Base-by-base conservation (phyloP, 805 yeast genomes). In the Lipomyces yamadae region DNA sequence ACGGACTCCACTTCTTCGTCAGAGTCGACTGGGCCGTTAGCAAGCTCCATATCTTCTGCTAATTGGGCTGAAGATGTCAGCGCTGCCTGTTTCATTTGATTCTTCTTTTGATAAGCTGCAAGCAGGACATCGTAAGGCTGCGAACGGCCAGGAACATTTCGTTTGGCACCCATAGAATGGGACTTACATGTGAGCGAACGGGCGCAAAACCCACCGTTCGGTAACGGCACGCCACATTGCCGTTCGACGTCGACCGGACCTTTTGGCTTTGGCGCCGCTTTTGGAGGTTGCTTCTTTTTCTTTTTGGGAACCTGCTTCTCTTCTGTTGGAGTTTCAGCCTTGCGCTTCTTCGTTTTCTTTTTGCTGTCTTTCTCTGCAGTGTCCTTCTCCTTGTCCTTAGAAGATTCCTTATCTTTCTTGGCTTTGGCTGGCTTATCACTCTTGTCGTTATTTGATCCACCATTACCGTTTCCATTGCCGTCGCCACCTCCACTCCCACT, bases 111-210 rank as follows among this genome's bases (percentile, higher is more conserved):
- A 75, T 94, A 93, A 18, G 92, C 93, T 29, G 93, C 92, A 64
- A 95, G 81, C 62, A 95, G 81, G 35, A 86, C 87, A 77, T 95
- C 99, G 78, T 92, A 95, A 0, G 97, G 92, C 6, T 95, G 93
- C 45, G 96, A 88, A 73, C 99, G 84, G 10, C 99, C 99, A 18
- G 86, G 87, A 29, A 95, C 99, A 0, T 97, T 93, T 73, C 99
- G 85, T 74, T 95, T 95, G 34, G 98, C 97, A 42, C 98, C 98
- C 97, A 95, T 93, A 1, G 98, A 91, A 78, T 95, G 99, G 0
- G 98, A 92, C 76, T 95, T 95, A 83, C 99, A 95, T 0, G 99
- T 95, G 67, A 95, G 81, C 0, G 98, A 92, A 60, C 99, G 84
- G 3, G 98, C 98, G 82, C 99, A 95, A 72, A 87, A 89, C 0